Conservation (phyloP, 2,329 filamentous ascomycete genomes). For the Aspergillus jensenii region DNA sequence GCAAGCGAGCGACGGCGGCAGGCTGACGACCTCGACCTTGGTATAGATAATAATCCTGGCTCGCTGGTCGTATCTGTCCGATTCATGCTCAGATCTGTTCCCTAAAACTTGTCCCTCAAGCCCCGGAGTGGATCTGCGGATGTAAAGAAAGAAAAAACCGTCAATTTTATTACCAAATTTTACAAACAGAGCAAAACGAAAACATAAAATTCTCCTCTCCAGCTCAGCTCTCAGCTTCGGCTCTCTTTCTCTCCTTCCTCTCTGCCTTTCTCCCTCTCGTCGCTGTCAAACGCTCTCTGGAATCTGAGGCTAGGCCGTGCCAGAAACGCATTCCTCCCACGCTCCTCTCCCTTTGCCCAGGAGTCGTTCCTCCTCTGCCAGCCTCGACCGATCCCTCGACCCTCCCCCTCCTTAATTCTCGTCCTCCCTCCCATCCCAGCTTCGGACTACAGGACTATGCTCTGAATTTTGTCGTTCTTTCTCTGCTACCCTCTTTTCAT, state of each 20-base stretch:
- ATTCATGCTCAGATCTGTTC: not conserved
- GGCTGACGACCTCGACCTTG: conserved; percentile 7
- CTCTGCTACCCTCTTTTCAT: not conserved
- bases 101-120: conserved; percentile 8
- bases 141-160: conserved; percentile 22
- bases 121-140: conserved; percentile 32
- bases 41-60: conserved; percentile 4
- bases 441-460: conserved; percentile 11
- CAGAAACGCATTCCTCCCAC: conserved; percentile 17
- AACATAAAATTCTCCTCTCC: conserved; percentile 31
- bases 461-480: conserved; percentile 1
- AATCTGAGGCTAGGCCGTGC: not conserved
- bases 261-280: not conserved
- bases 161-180: conserved; percentile 24
- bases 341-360: conserved; percentile 20
- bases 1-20: conserved; percentile 13
- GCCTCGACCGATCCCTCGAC: conserved; percentile 15
- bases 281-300: not conserved
- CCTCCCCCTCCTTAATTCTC: conserved; percentile 12
- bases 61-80: not conserved
- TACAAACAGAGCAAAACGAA: conserved; percentile 40
- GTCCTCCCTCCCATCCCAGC: conserved; percentile 5
- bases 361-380: conserved; percentile 17
- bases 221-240: conserved; percentile 23
- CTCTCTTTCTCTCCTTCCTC: conserved; percentile 16